Conservation (phyloP, 2,329 filamentous ascomycete genomes). For the Malbranchea zuffiana region DNA sequence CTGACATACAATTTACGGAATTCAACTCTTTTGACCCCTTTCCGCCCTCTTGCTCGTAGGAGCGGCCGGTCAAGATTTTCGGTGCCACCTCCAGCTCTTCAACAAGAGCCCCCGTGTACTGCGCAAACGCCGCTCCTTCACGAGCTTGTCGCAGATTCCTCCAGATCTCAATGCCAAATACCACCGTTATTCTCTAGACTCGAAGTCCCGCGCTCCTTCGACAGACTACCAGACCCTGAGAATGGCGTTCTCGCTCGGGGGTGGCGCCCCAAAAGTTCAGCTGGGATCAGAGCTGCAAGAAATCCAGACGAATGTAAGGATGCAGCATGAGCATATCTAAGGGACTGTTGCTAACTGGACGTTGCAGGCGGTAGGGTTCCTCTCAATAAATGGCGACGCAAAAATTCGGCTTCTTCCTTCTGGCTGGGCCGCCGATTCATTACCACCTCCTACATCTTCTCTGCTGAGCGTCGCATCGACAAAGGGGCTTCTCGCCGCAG, state of each 20-base stretch:
- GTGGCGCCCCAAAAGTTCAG: constrained; percentile 37
- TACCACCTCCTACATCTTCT: constrained; percentile 66
- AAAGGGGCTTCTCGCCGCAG: constrained; percentile 74
- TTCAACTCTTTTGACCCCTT: no score
- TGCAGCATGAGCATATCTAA: background rate
- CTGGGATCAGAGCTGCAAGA: constrained; percentile 59
- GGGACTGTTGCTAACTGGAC: background rate
- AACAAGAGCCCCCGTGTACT: constrained; percentile 32
- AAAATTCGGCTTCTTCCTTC: constrained; percentile 70
- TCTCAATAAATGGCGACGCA: constrained; percentile 64
- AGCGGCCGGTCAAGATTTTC: constrained; percentile 34
- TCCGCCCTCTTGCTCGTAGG: constrained; percentile 9
- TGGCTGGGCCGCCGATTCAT: constrained; percentile 58
- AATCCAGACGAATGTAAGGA: constrained; percentile 65
- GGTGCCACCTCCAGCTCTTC: constrained; percentile 33
- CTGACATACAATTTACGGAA: no score
- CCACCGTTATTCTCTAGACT: constrained; percentile 25
- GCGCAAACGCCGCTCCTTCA: constrained; percentile 36
- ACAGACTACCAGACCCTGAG: constrained; percentile 29
- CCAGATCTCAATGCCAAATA: constrained; percentile 29
- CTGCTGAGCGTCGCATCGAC: constrained; percentile 73
- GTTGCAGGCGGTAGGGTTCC: constrained; percentile 64
- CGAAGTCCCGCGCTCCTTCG: constrained; percentile 28
- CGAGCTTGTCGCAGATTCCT: constrained; percentile 14
- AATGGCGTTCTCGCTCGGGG: constrained; percentile 56